Evolutionary conservation across 2,329 filamentous ascomycete species (phyloP), one percentile per base, ranked within the genome.

Genomic region (Exserohilum turcica): DNA sequence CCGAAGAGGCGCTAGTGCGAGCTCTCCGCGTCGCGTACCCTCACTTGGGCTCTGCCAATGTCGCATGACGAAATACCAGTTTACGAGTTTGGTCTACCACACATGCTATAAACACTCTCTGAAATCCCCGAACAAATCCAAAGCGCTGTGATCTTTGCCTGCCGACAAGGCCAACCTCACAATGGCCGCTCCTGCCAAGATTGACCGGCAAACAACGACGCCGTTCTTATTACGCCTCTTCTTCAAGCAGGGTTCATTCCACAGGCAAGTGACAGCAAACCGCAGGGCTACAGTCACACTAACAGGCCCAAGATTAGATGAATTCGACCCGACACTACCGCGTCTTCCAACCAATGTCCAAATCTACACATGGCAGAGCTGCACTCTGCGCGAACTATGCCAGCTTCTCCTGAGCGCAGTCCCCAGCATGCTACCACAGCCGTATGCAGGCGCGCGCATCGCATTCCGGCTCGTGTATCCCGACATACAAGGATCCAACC

Each of bases 221-320:
- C 92, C 92, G 5, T 96, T 96, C 76, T 84, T 93, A 56, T 80
- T 96, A 15, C 92, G 90, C 71, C 83, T 96, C 55, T 96, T 92
- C 79, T 95, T 93, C 76, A 86, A 87, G 55, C 84, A 82, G 13
- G 85, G 87, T 67, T 81, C 83, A 37, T 92, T 91, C 67, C 88
- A 93, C 75, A 84, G 84, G 86, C 86, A 76, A 29, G 27, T 15
- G 32, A 13, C 5, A 21, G 3, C 6, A 7, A 8, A 15, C 1
- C 24, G 9, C 5, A 1, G 6, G 9, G 6, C 13, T 3, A 18
- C 13, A 15, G 19, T 3, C 2, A n/a, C 43, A 18, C 56, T 58
- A 29, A 63, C 21, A 15, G 2, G 8, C 61, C 33, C 15, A 27
- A 90, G 88, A 60, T 82, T 86, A 29, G 85, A 89, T 54, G 89